These are phyloP conservation scores for Bipolaris bicolor DNA, from an alignment of 2,329 filamentous ascomycete species.

Conservation along the genomic window DNA sequence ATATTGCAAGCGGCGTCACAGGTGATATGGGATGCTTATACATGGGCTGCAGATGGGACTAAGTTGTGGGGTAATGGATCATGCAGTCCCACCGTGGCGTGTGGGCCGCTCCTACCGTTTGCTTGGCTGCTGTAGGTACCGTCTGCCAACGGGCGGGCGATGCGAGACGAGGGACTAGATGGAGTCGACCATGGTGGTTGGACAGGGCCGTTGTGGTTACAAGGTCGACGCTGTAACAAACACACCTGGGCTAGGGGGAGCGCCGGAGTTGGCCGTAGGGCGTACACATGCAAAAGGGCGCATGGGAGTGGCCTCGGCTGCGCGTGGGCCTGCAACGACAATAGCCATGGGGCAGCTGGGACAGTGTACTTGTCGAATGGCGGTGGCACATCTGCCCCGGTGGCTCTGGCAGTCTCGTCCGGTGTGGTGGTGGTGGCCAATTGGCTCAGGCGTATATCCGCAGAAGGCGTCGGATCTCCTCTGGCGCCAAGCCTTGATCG, in stretches of 20 bases:
- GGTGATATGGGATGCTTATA: conserved; percentile 1
- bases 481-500: background rate
- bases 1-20: conserved; percentile 5
- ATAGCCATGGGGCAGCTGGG: no score
- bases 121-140: background rate
- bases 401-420: no score
- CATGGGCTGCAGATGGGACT: conserved; percentile 1
- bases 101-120: background rate
- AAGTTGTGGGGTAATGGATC: conserved; percentile 10
- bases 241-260: background rate
- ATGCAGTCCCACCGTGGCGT: conserved; percentile 7
- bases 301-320: background rate
- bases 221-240: background rate
- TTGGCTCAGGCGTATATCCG: background rate
- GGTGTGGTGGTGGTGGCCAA: no score
- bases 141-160: background rate
- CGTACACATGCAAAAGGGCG: background rate
- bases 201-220: background rate
- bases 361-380: no score
- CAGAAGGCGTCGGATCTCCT: background rate
- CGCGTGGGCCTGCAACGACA: background rate
- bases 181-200: background rate
- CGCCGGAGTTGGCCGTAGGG: background rate
- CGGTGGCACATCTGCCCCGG: no score
- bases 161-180: background rate